Base-by-base conservation (phyloP, 805 yeast species). In the Nadsonia fulvescens region DNA sequence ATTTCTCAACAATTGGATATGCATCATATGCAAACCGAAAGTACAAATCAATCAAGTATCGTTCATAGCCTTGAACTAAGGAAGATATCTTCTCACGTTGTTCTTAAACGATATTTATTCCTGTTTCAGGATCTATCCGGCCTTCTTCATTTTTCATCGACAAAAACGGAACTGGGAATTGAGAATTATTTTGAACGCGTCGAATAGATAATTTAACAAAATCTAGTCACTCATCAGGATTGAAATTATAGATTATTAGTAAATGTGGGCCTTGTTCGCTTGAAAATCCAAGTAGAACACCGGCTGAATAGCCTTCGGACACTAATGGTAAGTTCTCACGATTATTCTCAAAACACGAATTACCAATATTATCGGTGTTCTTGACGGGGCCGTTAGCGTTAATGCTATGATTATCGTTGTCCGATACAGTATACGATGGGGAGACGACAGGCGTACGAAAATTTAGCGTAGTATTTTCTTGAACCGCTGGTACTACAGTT, bases 181-280 rank as follows among this genome's bases (percentile, higher is more conserved):
- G 28, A 12, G 29, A 36, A 25, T 28, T 29, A 10, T 23, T 31
- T n/a, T 32, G 29, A 5, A 46, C 40, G 1, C 38, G 32, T 4
- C 43, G 34, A 11, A 46, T 29, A 4, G 43, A 41, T 18, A 40
- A 38, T 22, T 46, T 42, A 15, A 48, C 43, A 25, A 48, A 47
- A 12, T 39, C 25, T 7, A 32, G 25, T 13, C 31, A 19, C 14
- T 32, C 35, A 5, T 33, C 31, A 8, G 31, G 35, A 15, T 36
- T 38, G 23, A 34, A 36, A 6, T 37, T 37, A 32, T 39, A 42
- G 30, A 32, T 37, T 22, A 32, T 38, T 12, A 40, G 27, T 22
- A 47, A 29, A 18, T 36, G 41, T 3, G 53, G 53, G 29, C 49
- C 53, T 20, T 42, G 47, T 14, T 45, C 52, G 11, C 46, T 39